Conservation (phyloP, 345 rosid species). For the Cardamine resedifolia region DNA sequence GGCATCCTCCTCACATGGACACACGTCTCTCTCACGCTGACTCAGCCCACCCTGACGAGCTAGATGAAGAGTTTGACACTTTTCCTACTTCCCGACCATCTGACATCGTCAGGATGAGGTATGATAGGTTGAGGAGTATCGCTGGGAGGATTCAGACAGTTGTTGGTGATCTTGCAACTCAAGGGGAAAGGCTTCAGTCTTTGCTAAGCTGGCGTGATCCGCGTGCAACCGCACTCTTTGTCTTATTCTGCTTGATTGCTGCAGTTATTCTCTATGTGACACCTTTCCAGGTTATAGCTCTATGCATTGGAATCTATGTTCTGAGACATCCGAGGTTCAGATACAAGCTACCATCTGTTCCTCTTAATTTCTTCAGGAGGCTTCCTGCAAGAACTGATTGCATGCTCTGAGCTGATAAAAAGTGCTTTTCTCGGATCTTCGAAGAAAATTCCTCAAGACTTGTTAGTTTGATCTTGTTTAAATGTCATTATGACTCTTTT, state of each 20-base stretch:
- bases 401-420: conserved; percentile 53
- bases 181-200: conserved; percentile 90
- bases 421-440: neutral
- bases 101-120: conserved; percentile 78
- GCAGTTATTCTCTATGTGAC: conserved; percentile 80
- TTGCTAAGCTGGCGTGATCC: conserved; percentile 96
- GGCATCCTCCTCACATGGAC: conserved; percentile 97
- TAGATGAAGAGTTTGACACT: conserved; percentile 89
- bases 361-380: conserved; percentile 92
- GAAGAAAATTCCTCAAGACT: neutral
- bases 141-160: conserved; percentile 94
- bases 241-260: conserved; percentile 76
- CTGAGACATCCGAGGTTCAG: conserved; percentile 93
- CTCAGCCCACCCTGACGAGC: conserved; percentile 77
- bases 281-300: conserved; percentile 87
- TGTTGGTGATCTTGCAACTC: conserved; percentile 92
- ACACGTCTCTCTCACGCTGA: conserved; percentile 92
- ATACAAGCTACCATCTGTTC: conserved; percentile 81
- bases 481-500: conserved; percentile 18
- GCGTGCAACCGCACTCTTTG: conserved; percentile 77
- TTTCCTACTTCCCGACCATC: conserved; percentile 77
- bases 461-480: conserved; percentile 18
- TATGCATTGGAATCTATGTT: conserved; percentile 63
- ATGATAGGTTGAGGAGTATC: conserved; percentile 84
- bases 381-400: conserved; percentile 92